These are phyloP conservation scores for Ceratobasidium sp. DNA, from an alignment of 1,284 basidiomycete species.

Conservation along the genomic window DNA sequence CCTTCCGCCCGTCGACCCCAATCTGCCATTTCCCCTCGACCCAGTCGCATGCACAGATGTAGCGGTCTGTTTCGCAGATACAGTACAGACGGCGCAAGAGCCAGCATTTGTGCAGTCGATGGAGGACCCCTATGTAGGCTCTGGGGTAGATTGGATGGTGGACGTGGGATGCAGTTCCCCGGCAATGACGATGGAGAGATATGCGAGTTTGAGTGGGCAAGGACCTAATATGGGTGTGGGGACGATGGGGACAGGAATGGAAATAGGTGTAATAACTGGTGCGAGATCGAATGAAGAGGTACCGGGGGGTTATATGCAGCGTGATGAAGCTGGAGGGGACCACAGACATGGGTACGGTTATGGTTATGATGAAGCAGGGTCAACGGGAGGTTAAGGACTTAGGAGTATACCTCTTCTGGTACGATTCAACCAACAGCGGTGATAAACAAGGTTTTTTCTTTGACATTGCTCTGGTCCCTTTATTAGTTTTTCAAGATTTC, in stretches of 20 bases:
- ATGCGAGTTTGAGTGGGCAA: background rate
- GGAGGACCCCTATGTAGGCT: slow-evolving; percentile 24
- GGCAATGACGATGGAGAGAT: slow-evolving; percentile 4
- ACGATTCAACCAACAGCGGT: too few relatives aligned
- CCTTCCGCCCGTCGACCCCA: slow-evolving; percentile 31
- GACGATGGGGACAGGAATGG: too few relatives aligned
- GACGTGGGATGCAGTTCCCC: slow-evolving; percentile 22
- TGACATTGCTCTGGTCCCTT: too few relatives aligned
- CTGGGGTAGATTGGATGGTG: slow-evolving; percentile 18
- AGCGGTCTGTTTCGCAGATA: slow-evolving; percentile 36
- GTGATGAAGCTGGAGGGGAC: background rate
- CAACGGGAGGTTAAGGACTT: too few relatives aligned
- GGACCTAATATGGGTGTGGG: too few relatives aligned
- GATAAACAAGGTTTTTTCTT: too few relatives aligned
- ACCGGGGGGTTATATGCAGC: background rate
- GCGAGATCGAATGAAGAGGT: background rate
- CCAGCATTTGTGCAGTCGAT: slow-evolving; percentile 20
- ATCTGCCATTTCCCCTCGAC: slow-evolving; percentile 37
- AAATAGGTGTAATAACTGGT: background rate
- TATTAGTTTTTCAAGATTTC: too few relatives aligned
- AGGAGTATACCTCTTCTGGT: too few relatives aligned
- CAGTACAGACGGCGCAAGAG: slow-evolving; percentile 27
- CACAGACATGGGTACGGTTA: background rate
- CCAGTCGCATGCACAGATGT: slow-evolving; percentile 36
- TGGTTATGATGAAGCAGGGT: background rate